These are phyloP conservation scores for Luffa acutangula DNA, from an alignment of 306 rosid genomes.

Conservation along the genomic window DNA sequence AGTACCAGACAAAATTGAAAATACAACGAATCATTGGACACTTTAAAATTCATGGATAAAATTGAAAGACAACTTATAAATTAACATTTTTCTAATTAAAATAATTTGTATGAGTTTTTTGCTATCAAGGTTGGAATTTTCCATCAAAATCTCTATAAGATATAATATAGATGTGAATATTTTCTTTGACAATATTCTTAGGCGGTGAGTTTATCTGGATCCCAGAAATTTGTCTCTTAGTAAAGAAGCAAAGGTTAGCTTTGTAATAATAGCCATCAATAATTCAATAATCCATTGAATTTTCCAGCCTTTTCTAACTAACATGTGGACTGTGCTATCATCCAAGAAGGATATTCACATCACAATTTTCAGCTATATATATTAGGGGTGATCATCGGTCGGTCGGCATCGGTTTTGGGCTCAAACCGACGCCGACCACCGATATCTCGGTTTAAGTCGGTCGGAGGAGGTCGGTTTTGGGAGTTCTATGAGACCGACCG, in stretches of 20 bases:
- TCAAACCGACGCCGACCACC: no score
- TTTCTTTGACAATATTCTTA: not conserved
- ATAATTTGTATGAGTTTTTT: no score
- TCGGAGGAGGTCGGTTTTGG: no score
- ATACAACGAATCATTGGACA: no score
- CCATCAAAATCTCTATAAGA: not conserved
- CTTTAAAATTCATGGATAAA: no score
- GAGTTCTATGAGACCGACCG: no score
- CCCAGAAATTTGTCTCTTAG: not conserved
- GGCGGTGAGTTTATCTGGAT: not conserved
- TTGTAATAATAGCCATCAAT: not conserved
- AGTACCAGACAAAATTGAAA: no score
- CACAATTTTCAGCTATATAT: not conserved
- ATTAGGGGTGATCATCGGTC: no score
- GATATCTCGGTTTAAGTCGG: no score
- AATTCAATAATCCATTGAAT: not conserved
- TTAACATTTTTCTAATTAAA: no score
- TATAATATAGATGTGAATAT: not conserved
- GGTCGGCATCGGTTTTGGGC: no score
- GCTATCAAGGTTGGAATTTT: not conserved
- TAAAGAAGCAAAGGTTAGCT: not conserved
- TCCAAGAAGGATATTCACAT: not conserved
- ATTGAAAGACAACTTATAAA: no score
- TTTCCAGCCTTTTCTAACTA: not conserved
- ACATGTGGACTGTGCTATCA: not conserved